Percentiles rank a stretch among this genome's conserved stretches.
These are phyloP conservation scores for Rosellinia necatrix DNA, from an alignment of 2,329 filamentous ascomycete genomes.

Conservation along the genomic window DNA sequence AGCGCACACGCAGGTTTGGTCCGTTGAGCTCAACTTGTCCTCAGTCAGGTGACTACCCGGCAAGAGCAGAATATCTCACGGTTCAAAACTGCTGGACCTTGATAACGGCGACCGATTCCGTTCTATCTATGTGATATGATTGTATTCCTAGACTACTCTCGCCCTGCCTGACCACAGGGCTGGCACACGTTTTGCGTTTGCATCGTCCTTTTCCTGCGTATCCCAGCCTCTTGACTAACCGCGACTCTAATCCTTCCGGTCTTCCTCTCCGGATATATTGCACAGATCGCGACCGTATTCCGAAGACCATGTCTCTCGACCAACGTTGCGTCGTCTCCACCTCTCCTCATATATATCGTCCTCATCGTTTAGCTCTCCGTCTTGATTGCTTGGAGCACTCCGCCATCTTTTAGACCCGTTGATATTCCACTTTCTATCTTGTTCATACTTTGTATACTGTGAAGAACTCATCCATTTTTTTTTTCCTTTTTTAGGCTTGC, in stretches of 20 bases:
- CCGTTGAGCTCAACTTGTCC: too few relatives aligned
- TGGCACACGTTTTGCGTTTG: background rate
- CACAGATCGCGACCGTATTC: background rate
- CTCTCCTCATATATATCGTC: background rate
- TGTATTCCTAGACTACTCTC: too few relatives aligned
- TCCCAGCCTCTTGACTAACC: background rate
- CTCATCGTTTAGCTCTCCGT: background rate
- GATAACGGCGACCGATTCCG: too few relatives aligned
- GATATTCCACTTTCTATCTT: background rate
- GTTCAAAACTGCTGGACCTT: too few relatives aligned
- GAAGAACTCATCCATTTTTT: background rate
- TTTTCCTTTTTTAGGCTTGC: background rate
- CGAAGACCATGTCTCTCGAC: background rate
- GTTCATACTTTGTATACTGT: background rate
- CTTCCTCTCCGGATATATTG: background rate
- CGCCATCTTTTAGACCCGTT: background rate
- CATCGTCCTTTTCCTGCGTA: background rate
- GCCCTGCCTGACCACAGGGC: too few relatives aligned
- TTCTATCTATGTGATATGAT: too few relatives aligned
- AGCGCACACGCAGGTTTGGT: too few relatives aligned
- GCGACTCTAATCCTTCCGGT: background rate
- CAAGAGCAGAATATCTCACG: too few relatives aligned
- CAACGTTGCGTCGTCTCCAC: background rate
- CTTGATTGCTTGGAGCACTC: background rate
- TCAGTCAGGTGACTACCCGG: too few relatives aligned